Evolutionary conservation across 139 green algal species (phyloP), one percentile per base, ranked within the genome.

Genomic region (Microglena sp.): DNA sequence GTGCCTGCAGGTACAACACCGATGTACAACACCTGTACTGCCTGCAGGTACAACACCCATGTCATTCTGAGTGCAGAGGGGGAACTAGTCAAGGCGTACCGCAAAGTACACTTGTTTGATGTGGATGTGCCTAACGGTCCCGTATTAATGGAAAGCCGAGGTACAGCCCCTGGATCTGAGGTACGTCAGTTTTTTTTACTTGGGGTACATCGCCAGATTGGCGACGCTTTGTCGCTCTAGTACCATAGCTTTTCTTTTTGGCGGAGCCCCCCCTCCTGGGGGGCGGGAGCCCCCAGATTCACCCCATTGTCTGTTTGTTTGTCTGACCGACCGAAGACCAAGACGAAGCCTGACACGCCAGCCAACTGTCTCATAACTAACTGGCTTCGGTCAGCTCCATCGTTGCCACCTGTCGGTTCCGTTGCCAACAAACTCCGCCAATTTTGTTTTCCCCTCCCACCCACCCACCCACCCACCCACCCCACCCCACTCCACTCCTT

Each of bases 61-160:
- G 84, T 97, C 1, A 67, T 97, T 11, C 4, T 98, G 5, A 67
- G 88, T 55, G 45, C 66, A 75, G 86, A 86, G 45, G 80, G 71
- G 22, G 2, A 21, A 1, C 11, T 72, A 26, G 62, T 67, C 21
- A 66, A 66, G 0, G 2, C 0, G 21, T 81, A 81, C 60, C 66
- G 74, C n/a, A 81, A 77, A 44, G 81, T 97, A 32, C 92, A 97
- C 68, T 71, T 98, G 28, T 98, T 96, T 70, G 76, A 94, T 59
- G 89, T 97, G 45, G 89, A 97, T 60, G 76, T 97, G 26, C 85
- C 82, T 2, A 80, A 83, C 33, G 68, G 85, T 2, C 87, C 92
- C 0, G 64, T 90, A 24, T 84, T 98, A 1, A 89, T 89, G 72
- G 92, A 98, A 71, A 90, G 69, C 59, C 64, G 75, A 21, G 83